A percentile compares a stretch with the other conserved stretches of the same genome.
Evolutionary conservation across 495 filamentous ascomycete species (phyloP).

Genomic region (Geoglossum glabrum): DNA sequence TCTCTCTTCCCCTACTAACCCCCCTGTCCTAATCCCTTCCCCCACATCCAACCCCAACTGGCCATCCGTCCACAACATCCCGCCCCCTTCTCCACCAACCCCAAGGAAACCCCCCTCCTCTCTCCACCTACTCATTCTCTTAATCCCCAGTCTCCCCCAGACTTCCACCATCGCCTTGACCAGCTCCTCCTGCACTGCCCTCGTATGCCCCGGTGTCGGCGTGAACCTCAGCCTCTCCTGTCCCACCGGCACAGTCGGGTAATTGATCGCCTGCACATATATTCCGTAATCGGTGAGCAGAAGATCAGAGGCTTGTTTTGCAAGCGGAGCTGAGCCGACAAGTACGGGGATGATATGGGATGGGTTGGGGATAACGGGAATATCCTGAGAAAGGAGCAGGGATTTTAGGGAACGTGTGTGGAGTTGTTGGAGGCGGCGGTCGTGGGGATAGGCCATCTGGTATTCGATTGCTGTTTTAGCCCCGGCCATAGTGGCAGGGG

Average conservation of each 20-base stretch:
- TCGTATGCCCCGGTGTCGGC: slow-evolving; percentile 78
- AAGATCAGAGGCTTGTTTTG: slow-evolving; percentile 73
- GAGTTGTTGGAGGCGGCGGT: slow-evolving; percentile 78
- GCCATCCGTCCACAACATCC: slow-evolving; percentile 1
- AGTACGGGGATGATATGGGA: slow-evolving; percentile 87
- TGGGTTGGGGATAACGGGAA: no score
- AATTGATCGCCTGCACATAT: slow-evolving; percentile 98
- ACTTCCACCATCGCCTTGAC: slow-evolving; percentile 71
- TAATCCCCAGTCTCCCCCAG: slow-evolving; percentile 73
- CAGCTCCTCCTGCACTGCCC: slow-evolving; percentile 62
- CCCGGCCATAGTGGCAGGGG: slow-evolving; percentile 91
- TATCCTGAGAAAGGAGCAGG: no score
- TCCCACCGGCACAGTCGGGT: slow-evolving; percentile 88
- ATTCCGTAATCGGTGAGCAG: slow-evolving; percentile 74
- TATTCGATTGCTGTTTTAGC: slow-evolving; percentile 84
- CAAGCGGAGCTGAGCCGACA: slow-evolving; percentile 86
- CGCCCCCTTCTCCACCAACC: neutral
- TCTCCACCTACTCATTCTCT: slow-evolving; percentile 82
- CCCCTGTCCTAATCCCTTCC: neutral
- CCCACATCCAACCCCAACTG: neutral
- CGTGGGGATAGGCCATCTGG: slow-evolving; percentile 58
- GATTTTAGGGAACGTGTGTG: slow-evolving; percentile 87
- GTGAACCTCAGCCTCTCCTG: slow-evolving; percentile 92
- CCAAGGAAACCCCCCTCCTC: slow-evolving; percentile 44
- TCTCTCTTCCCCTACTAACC: neutral